Evolutionary conservation across 2,329 filamentous ascomycete genomes (phyloP), one percentile per base, ranked within the genome.

Genomic region (Ceratocystis diversiconidia): DNA sequence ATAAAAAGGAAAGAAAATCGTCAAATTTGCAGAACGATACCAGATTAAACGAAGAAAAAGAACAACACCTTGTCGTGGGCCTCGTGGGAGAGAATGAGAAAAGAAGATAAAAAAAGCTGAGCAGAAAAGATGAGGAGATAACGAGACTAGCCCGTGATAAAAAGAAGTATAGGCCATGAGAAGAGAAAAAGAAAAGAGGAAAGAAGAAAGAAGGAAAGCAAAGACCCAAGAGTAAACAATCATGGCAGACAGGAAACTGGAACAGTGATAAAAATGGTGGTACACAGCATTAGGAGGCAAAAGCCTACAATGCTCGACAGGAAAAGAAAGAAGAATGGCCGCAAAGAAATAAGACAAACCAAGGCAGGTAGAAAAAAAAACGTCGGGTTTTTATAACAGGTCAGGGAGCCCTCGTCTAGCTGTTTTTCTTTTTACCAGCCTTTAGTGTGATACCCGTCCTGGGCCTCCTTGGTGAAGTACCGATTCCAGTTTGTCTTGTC

Each of bases 401-500:
- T 7, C 57, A 28, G 25, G 46, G 59, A 66, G 43, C 41, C 63
- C 17, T 41, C 10, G 10, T 12, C 36, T 15, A 3, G 36, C 36
- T 41, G 36, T 15, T 64, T 19, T 61, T 22, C 22, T 22, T 61
- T 70, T 72, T 70, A 77, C 76, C 76, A 77, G 48, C 76, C 76
- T 71, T 77, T 77, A 67, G 75, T 76, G 71, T 77, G 75, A 69
- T 77, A 77, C 67, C 75, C 75, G 65, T 77, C 75, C 67, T 80
- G 78, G n/a, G 89, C 84, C 57, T 90, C 90, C 73, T 87, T 85
- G 72, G 88, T 85, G 72, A 95, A 91, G 75, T 91, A 94, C 71
- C 94, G 85, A 74, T 94, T 94, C 85, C 84, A 92, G 71, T 87
- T 90, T 71, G 81, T 85, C 71, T 86, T 84, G 72, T 88, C 87